Base-by-base conservation (phyloP, 306 rosid genomes). In the Inga leiocalycina region DNA sequence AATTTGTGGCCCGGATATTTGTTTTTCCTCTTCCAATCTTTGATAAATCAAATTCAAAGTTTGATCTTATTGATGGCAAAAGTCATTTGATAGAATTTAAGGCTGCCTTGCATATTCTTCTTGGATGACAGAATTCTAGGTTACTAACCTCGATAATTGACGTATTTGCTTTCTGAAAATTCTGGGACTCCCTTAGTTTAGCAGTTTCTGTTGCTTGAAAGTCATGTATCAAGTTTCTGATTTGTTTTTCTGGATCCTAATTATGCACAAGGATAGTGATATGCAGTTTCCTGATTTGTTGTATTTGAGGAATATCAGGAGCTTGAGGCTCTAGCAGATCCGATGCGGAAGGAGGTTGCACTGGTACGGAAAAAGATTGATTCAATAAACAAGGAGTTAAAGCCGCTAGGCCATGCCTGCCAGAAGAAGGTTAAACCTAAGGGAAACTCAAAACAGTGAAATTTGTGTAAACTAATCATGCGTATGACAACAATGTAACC, bases 261-360 rank as follows among this genome's bases (percentile, higher is more conserved):
- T 80, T 49, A 66, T 67, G 73, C 76, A 41, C 75, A 13, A 37
- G 9, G 1, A 65, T 62, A 27, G 35, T 82, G 66, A 66, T 66
- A 27, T 54, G 74, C 10, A 62, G 80, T 85, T 71, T 57, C 74
- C 76, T 74, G 45, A 8, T 59, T 75, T 54, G 0, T 68, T 22
- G 3, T 80, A 74, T 83, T 88, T 80, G 87, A 80, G 79, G 80
- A 77, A 85, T 79, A 48, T 27, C 89, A 96, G 99, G 99, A 96
- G 76, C 99, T 96, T 62, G 99, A 96, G 88, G 92, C 88, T 78
- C 89, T 96, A 4, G 89, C 97, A 65, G 99, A 96, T 92, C 99
- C 99, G 69, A 93, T 92, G 99, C 93, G 99, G 92, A 96, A 96
- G 89, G 99, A 96, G 39, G 99, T 96, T 82, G 83, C 93, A 3